Conservation (phyloP, 306 rosid species). For the Amphicarpaea edgeworthii region DNA sequence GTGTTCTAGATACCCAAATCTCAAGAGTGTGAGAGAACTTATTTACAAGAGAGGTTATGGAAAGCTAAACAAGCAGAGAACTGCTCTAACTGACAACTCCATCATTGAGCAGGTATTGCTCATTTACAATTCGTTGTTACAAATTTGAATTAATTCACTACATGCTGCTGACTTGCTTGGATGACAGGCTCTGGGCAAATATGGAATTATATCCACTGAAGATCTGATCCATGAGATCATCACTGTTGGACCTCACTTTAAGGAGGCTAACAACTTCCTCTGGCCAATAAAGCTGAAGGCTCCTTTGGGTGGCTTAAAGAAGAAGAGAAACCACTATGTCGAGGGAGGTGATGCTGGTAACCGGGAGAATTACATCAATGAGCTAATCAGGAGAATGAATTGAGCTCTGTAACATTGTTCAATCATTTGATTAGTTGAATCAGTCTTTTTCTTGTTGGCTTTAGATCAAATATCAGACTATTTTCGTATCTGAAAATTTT, state of each 20-base stretch:
- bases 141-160: not conserved
- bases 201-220: slow-evolving; percentile 72
- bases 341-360: slow-evolving; percentile 98
- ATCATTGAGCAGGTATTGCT: slow-evolving; percentile 71
- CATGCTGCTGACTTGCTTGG: slow-evolving; percentile 29
- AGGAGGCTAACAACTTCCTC: slow-evolving; percentile 89
- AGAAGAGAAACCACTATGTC: slow-evolving; percentile 94
- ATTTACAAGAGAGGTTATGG: slow-evolving; percentile 88
- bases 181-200: slow-evolving; percentile 75
- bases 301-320: slow-evolving; percentile 88
- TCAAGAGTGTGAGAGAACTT: slow-evolving; percentile 87
- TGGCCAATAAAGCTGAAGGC: slow-evolving; percentile 99
- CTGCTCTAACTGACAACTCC: slow-evolving; percentile 76
- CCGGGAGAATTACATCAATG: slow-evolving; percentile 87
- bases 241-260: slow-evolving; percentile 90
- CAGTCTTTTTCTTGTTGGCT: slow-evolving; percentile 1
- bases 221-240: slow-evolving; percentile 90
- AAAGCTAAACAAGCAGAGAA: slow-evolving; percentile 76
- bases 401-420: slow-evolving; percentile 35
- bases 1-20: slow-evolving; percentile 71
- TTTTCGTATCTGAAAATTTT: slow-evolving; percentile 39
- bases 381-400: slow-evolving; percentile 87
- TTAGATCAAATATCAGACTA: slow-evolving; percentile 30
- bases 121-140: not conserved
- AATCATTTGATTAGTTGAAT: slow-evolving; percentile 15